phyloP scores from a whole-genome alignment of 371 early-diverging fungal species.

The Catenaria anguillulae region DNA sequence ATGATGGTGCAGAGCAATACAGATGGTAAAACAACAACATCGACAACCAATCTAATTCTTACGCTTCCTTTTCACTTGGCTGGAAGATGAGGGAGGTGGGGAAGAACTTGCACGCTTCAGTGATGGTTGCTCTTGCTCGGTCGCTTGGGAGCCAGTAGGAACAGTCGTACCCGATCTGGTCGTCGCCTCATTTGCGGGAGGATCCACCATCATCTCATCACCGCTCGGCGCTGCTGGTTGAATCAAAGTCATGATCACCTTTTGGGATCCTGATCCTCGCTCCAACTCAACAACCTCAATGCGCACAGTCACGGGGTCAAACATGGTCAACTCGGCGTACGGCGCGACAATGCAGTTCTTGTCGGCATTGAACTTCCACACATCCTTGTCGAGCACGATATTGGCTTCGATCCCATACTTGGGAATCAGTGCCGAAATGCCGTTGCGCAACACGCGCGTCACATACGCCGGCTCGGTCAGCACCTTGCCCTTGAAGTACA shows the following conservation, averaged over 20 bases:
- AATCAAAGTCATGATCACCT: slow-evolving; percentile 16
- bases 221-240: no score
- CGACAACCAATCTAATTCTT: no score
- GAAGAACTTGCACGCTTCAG: no score
- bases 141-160: no score
- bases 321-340: slow-evolving; percentile 44
- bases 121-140: no score
- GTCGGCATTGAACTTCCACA: slow-evolving; percentile 25
- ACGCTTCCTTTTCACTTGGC: no score
- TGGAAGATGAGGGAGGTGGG: no score
- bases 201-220: no score
- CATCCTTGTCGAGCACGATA: slow-evolving; percentile 39
- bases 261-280: slow-evolving; percentile 17
- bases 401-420: slow-evolving; percentile 88
- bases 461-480: slow-evolving; percentile 76
- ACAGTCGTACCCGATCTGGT: no score
- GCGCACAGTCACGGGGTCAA: slow-evolving; percentile 56
- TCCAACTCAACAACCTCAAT: slow-evolving; percentile 58
- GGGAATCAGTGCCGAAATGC: slow-evolving; percentile 79
- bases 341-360: slow-evolving; percentile 23
- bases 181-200: no score
- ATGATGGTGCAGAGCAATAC: no score
- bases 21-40: no score
- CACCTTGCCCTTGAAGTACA: slow-evolving; percentile 80
- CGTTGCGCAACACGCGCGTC: slow-evolving; percentile 80